These are phyloP conservation scores for Aspergillus pseudoviridinutans DNA, from an alignment of 2,329 filamentous ascomycete species.

Conservation along the genomic window DNA sequence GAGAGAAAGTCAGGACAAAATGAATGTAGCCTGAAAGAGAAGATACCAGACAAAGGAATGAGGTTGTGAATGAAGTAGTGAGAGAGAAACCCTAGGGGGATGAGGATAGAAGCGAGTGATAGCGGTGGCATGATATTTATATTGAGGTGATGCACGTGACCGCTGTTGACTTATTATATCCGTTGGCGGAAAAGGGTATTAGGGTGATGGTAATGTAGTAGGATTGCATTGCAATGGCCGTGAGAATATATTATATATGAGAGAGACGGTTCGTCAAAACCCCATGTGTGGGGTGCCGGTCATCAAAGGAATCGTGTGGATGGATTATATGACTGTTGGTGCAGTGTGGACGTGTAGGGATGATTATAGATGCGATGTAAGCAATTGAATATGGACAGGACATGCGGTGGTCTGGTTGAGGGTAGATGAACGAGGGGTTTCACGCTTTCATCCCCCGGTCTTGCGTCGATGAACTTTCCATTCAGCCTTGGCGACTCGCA, in stretches of 20 bases:
- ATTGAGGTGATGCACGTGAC: background rate
- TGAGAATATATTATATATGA: background rate
- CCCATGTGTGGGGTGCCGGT: background rate
- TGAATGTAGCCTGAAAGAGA: background rate
- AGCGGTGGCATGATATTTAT: background rate
- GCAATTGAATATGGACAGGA: background rate
- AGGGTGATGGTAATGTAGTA: background rate
- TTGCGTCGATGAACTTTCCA: slow-evolving; percentile 66
- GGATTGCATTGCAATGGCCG: background rate
- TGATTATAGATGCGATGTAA: background rate
- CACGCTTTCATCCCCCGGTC: slow-evolving; percentile 16
- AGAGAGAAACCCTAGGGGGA: too few species aligned
- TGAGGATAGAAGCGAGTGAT: background rate
- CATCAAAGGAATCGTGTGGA: background rate
- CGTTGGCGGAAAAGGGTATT: background rate
- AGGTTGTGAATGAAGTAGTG: too few species aligned
- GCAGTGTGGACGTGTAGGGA: background rate
- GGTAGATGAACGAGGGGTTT: background rate
- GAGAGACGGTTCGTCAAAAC: background rate
- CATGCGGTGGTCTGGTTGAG: background rate
- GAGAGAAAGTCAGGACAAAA: background rate
- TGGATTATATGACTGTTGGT: background rate
- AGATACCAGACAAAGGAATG: background rate
- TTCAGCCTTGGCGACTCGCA: slow-evolving; percentile 84
- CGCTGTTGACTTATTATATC: too few species aligned